A percentile compares a stretch with the other conserved stretches of the same genome.
Conservation (phyloP, 306 rosid species). For the Trifolium dubium region DNA sequence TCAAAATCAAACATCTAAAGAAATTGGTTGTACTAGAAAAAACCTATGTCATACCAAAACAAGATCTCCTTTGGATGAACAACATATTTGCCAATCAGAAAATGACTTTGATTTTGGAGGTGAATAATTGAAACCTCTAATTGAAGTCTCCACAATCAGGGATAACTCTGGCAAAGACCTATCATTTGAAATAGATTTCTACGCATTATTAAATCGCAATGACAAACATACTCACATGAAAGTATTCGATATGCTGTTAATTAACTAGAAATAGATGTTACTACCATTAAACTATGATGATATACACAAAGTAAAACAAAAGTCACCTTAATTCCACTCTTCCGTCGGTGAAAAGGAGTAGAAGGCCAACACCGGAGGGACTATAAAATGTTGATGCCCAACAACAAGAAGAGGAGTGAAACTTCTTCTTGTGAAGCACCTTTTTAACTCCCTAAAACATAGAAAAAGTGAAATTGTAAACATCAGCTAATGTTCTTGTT, state of each 20-base stretch:
- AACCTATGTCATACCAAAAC: constrained; percentile 64
- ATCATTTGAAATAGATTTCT: constrained; percentile 30
- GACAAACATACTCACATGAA: neutral
- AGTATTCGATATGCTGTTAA: constrained; percentile 12
- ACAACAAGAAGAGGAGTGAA: constrained; percentile 76
- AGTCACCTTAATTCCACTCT: constrained; percentile 78
- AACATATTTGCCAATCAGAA: constrained; percentile 63
- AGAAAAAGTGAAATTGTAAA: constrained; percentile 12
- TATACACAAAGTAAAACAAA: constrained; percentile 15
- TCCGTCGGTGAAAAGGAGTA: constrained; percentile 73
- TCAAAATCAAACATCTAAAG: constrained; percentile 3
- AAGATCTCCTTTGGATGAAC: constrained; percentile 78
- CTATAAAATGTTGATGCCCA: constrained; percentile 80
- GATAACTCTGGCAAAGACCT: constrained; percentile 92
- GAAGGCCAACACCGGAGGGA: constrained; percentile 59
- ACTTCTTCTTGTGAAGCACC: constrained; percentile 88
- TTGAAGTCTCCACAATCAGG: constrained; percentile 63
- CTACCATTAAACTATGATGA: neutral
- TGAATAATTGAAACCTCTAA: constrained; percentile 71
- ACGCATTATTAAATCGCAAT: constrained; percentile 9
- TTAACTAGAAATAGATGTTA: neutral
- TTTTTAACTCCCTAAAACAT: constrained; percentile 79
- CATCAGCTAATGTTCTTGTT: constrained; percentile 25
- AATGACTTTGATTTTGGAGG: constrained; percentile 58
- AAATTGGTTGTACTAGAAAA: constrained; percentile 21